A percentile compares a stretch with the other conserved stretches of the same genome.
Conservation (phyloP, 176 grass and related monocot species). For the Cenchrus americanus region DNA sequence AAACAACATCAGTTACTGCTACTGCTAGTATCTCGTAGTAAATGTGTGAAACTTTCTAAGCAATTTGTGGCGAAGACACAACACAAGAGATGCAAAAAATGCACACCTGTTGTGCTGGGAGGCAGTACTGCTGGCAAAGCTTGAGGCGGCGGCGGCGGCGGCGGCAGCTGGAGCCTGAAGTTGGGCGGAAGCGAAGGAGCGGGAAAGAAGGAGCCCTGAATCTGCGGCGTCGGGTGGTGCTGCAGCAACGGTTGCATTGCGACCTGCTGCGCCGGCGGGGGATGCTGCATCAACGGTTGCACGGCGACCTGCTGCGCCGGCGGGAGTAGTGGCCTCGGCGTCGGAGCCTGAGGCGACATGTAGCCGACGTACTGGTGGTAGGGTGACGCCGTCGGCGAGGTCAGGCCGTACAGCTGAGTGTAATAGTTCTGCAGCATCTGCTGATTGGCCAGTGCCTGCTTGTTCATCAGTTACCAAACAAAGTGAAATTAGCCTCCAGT, state of each 20-base stretch:
- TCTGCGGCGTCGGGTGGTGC: constrained; percentile 54
- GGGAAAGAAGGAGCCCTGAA: constrained; percentile 46
- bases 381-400: constrained; percentile 46
- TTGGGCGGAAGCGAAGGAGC: constrained; percentile 44
- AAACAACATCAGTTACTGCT: neutral
- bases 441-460: constrained; percentile 61
- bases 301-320: constrained; percentile 31
- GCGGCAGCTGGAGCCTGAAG: constrained; percentile 66
- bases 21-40: neutral
- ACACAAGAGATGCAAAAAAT: neutral
- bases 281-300: constrained; percentile 54
- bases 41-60: neutral
- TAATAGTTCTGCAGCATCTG: constrained; percentile 70
- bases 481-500: neutral
- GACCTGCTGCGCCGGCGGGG: constrained; percentile 38
- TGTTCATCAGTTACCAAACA: neutral
- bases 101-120: constrained; percentile 47
- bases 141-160: constrained; percentile 42
- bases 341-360: constrained; percentile 42
- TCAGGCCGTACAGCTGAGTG: constrained; percentile 60
- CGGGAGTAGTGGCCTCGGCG: constrained; percentile 34
- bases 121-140: constrained; percentile 27
- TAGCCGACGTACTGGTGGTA: constrained; percentile 67
- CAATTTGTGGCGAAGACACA: neutral
- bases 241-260: constrained; percentile 42